Evolutionary conservation across 495 filamentous ascomycete genomes (phyloP).

Genomic region (Gamarada debralockiae): DNA sequence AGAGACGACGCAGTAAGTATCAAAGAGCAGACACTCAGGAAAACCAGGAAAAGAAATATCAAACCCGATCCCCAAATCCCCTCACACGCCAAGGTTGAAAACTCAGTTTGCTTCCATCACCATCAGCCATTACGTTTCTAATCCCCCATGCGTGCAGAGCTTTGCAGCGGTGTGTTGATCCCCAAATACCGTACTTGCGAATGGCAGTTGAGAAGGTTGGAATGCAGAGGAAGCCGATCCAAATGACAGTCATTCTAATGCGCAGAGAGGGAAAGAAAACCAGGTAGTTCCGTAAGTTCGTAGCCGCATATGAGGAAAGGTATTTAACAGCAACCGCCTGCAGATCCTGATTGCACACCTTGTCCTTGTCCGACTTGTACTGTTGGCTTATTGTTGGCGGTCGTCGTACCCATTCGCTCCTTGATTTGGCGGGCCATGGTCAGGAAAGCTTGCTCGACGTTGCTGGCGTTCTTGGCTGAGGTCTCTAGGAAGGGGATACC

Average conservation of each 20-base stretch:
- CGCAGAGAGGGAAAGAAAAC: constrained; percentile 21
- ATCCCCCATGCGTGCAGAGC: constrained; percentile 16
- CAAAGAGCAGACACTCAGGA: constrained; percentile 17
- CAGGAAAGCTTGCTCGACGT: constrained; percentile 99
- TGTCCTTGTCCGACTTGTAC: constrained; percentile 93
- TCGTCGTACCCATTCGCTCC: constrained; percentile 95
- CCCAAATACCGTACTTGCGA: constrained; percentile 10
- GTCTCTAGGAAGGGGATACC: constrained; percentile 99
- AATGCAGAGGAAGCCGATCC: constrained; percentile 25
- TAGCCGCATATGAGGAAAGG: background rate
- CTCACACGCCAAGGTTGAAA: constrained; percentile 20
- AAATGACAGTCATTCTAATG: constrained; percentile 26
- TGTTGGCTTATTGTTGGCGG: constrained; percentile 95
- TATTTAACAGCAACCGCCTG: constrained; percentile 89
- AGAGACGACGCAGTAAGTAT: constrained; percentile 18
- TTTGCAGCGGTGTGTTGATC: constrained; percentile 13
- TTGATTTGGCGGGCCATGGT: constrained; percentile 99
- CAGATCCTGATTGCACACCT: constrained; percentile 87
- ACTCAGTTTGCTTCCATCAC: constrained; percentile 9
- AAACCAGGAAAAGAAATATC: constrained; percentile 16
- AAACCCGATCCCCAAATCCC: constrained; percentile 19
- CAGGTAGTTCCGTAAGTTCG: constrained; percentile 17
- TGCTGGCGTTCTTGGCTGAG: constrained; percentile 98
- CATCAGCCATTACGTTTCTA: constrained; percentile 24
- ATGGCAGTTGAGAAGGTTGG: constrained; percentile 5